phyloP scores from a whole-genome alignment of 345 rosid species.

The Hibiscus syriacus region DNA sequence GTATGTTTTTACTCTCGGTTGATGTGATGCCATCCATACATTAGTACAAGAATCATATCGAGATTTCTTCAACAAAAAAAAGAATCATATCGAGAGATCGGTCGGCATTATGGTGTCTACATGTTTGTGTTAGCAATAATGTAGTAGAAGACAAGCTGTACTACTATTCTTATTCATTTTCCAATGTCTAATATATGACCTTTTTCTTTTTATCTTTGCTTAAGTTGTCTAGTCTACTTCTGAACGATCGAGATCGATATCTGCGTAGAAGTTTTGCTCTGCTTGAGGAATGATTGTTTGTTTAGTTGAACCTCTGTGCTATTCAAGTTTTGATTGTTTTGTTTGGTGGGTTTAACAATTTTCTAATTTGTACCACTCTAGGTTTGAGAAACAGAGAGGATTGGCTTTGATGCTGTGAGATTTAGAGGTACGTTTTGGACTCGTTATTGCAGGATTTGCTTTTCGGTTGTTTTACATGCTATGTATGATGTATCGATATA shows the following conservation, averaged over 20 bases:
- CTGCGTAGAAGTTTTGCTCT: not conserved
- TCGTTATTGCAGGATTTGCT: not conserved
- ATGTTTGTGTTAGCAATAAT: not conserved
- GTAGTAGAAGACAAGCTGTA: not conserved
- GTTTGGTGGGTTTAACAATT: not conserved
- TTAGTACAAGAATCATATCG: too few relatives aligned
- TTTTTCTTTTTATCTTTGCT: not conserved
- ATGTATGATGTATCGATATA: not conserved
- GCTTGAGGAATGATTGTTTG: constrained; percentile 8
- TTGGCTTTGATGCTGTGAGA: constrained; percentile 15
- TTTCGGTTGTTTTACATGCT: not conserved
- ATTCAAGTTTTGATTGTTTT: not conserved
- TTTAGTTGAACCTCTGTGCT: not conserved
- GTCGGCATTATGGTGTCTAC: constrained; percentile 1
- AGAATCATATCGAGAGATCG: not conserved
- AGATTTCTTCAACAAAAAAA: too few relatives aligned
- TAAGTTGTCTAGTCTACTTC: not conserved
- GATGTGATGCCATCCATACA: not conserved
- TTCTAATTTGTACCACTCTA: not conserved
- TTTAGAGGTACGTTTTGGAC: constrained; percentile 18
- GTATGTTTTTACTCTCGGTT: not conserved
- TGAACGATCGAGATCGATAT: not conserved
- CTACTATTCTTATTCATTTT: not conserved
- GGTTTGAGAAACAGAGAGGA: constrained; percentile 7
- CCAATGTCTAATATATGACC: not conserved